Evolutionary conservation across 2,329 filamentous ascomycete species (phyloP), one percentile per base, ranked within the genome.

Genomic region (Bipolaris zeicola): DNA sequence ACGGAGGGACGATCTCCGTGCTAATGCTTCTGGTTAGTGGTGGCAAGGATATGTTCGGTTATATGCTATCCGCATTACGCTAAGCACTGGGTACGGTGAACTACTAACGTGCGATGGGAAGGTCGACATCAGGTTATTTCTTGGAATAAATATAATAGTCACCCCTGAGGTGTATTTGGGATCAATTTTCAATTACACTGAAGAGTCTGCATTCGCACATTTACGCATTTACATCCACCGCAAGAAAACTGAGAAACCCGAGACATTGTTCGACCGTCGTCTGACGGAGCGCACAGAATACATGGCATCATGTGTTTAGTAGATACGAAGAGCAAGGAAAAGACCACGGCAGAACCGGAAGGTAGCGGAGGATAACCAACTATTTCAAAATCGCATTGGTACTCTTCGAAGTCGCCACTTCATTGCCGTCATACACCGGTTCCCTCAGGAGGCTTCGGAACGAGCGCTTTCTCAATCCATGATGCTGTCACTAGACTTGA

Each of bases 271-370:
- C 36, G 22, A 26, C 18, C 43, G 20, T 57, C 37, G 6, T 52
- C 6, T 43, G 48, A 44, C 48, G 54, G n/a, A 50, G 44, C 7
- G 49, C 36, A 5, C 54, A 43, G 37, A 57, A 57, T 26, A 57
- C 16, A 49, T 57, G 36, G 39, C 6, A 42, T 42, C 20, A 10
- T 26, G 11, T 8, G 22, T 14, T 42, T 8, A 42, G 39, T 26
- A 42, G 24, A 26, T 5, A 1, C 3, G 14, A 42, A 13, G 10
- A 31, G 28, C 28, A 31, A 31, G 28, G 28, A 31, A 31, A n/a
- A 14, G 13, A 11, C 6, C 20, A 42, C 11, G 24, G 6, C 5
- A 26, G 4, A 16, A 8, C 3, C 13, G 22, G 42, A 26, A 16
- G 33, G 14, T 11, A 46, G 5, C 39, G n/a, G 38, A 50, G n/a